Conservation (phyloP, 495 filamentous ascomycete species). For the Letharia lupina region DNA sequence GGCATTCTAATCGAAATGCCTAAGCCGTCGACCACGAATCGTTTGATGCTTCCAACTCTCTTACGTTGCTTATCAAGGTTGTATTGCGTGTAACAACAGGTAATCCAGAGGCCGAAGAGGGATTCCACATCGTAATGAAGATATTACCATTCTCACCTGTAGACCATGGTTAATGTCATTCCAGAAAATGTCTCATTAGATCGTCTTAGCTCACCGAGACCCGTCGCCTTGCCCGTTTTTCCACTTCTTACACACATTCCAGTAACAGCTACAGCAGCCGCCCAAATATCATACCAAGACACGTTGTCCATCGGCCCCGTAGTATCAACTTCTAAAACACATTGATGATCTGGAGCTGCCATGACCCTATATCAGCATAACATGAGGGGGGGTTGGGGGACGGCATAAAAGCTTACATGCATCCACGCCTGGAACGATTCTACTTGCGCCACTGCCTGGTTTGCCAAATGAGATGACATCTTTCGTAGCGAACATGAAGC, state of each 20-base stretch:
- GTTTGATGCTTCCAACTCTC: neutral
- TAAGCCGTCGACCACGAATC: too few relatives aligned
- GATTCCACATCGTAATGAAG: neutral
- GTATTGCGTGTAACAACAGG: neutral
- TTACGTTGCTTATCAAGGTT: neutral
- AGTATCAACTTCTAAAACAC: neutral
- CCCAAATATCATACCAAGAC: slow-evolving; percentile 14
- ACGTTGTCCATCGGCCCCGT: neutral
- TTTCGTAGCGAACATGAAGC: neutral
- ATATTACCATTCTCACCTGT: neutral
- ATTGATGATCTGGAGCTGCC: neutral
- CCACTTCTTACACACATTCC: slow-evolving; percentile 11
- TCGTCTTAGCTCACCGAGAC: slow-evolving; percentile 2
- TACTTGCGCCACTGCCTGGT: neutral
- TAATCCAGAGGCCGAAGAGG: neutral
- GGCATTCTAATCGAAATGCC: too few relatives aligned
- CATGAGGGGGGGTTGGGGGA: too few relatives aligned
- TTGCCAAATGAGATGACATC: neutral
- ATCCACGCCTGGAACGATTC: slow-evolving; percentile 1
- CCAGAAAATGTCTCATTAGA: neutral
- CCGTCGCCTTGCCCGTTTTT: neutral
- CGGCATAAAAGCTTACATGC: neutral
- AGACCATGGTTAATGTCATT: neutral
- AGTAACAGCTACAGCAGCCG: slow-evolving; percentile 11
- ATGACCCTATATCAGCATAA: neutral